Base-by-base conservation (phyloP, 495 filamentous ascomycete genomes). In the Daldinia concentrica region DNA sequence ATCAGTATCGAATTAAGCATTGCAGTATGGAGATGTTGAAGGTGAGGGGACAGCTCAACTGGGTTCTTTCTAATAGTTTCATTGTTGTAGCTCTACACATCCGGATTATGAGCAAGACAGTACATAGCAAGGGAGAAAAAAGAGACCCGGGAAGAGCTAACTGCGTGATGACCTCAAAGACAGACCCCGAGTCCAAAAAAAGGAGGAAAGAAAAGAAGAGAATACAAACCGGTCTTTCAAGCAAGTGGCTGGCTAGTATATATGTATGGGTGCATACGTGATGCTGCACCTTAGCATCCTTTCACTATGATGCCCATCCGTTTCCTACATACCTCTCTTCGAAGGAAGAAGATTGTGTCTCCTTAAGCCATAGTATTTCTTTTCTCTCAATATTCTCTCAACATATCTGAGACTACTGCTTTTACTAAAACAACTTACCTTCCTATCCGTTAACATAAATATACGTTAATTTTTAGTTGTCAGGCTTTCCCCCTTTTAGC, bases 151-250 rank as follows among this genome's bases (percentile, higher is more conserved):
- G 58, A 57, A 56, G 55, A 57, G 37, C 14, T 55, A 24, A 32
- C 64, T 59, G 58, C 66, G 71, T 39, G 72, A 74, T 68, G 45
- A 32, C 68, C 34, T 70, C 72, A 74, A 74, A 74, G 72, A 61
- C 63, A 37, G 48, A 30, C 30, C 37, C 62, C 63, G 64, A 58
- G 62, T 60, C 63, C 29, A 54, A 62, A 62, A 64, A 62, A 64
- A 52, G 22, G 56, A 60, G 63, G 68, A 74, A 70, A 71, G 72
- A 71, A 71, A 74, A 71, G 48, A 67, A 41, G 67, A 70, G 66
- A 55, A 64, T 50, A 71, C 37, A 68, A 61, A 41, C 67, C 54
- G 27, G 72, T 64, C 72, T 71, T 71, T 68, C 63, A 74, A 58
- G 32, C 4, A 32, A 57, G 19, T 36, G 50, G 12, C 19, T 45